Evolutionary conservation across 1,139 yeast species (phyloP).

Genomic region (Taphrina confusa): DNA sequence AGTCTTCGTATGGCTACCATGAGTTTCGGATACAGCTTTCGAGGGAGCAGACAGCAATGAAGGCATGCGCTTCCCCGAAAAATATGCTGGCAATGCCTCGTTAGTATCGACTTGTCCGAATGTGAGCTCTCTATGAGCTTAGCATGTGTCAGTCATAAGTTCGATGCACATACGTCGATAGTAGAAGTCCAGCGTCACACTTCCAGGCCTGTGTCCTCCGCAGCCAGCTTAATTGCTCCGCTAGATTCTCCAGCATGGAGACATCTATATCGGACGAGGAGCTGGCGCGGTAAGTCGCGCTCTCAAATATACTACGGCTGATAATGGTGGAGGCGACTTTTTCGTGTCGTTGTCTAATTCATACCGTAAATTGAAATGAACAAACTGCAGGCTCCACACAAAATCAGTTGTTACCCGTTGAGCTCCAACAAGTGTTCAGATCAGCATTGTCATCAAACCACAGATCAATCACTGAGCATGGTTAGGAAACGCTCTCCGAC

Average conservation of each 20-base stretch:
- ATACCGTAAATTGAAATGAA: no score
- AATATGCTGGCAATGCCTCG: constrained; percentile 12
- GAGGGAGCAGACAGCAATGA: constrained; percentile 2
- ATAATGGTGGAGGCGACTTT: constrained; percentile 20
- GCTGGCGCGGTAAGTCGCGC: constrained; percentile 16
- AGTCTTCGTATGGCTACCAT: background rate
- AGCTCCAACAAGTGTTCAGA: no score
- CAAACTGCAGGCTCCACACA: no score
- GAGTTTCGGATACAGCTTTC: background rate
- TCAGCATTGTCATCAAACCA: no score
- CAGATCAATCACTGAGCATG: no score
- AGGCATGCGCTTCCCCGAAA: constrained; percentile 12
- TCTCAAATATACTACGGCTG: background rate
- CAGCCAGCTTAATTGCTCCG: constrained; percentile 26
- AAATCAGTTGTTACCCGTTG: no score
- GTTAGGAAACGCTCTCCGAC: no score
- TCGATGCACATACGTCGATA: background rate
- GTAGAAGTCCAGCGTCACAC: constrained; percentile 2
- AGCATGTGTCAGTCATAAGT: background rate
- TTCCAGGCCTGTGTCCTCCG: constrained; percentile 2
- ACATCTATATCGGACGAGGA: background rate
- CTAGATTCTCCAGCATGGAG: constrained; percentile 24
- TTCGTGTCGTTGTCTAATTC: constrained; percentile 24
- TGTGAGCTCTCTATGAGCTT: background rate
- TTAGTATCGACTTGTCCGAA: background rate